Base-by-base conservation (phyloP, 805 yeast genomes). In the Candida awuae region DNA sequence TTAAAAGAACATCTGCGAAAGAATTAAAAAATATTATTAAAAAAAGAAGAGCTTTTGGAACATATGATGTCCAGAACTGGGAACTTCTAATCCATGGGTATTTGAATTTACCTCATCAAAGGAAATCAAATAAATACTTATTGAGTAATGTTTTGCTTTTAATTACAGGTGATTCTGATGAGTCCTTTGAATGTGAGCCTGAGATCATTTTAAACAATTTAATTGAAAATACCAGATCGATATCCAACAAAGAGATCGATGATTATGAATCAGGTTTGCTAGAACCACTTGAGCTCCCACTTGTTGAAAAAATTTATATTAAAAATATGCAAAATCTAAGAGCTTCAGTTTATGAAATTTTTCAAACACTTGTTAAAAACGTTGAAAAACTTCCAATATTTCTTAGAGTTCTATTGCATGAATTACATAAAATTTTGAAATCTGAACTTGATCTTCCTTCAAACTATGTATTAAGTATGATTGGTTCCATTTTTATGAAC, bases 121-220 rank as follows among this genome's bases (percentile, higher is more conserved):
- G 80, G 44, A 62, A 61, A 30, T 58, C 63, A 38, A 57, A 68
- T 41, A 73, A 71, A 45, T 42, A 49, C 8, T 19, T 70, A 3
- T 46, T 71, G 17, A 70, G 74, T 12, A 61, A 58, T 27, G 46
- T 61, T 3, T 59, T 75, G 0, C 43, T 54, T 28, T 50, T 56
- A 22, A 55, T 74, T 9, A 54, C 69, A 14, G 67, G 71, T 19
- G 69, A 70, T 47, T 71, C 67, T 16, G 73, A 68, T 23, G 55
- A 79, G 9, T 77, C 79, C 39, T 75, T 86, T 47, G 96, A 88
- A 53, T 76, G 88, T 39, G 84, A 87, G 55, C 97, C 97, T 2
- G 55, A 73, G 3, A 59, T 62, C 13, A 79, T 84, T 20, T 73
- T 73, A 53, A 51, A 56, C 21, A 52, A 49, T 3, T 45, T 77